Conservation (phyloP, 2,329 filamentous ascomycete genomes). For the Pyrenophora tritici-repentis region DNA sequence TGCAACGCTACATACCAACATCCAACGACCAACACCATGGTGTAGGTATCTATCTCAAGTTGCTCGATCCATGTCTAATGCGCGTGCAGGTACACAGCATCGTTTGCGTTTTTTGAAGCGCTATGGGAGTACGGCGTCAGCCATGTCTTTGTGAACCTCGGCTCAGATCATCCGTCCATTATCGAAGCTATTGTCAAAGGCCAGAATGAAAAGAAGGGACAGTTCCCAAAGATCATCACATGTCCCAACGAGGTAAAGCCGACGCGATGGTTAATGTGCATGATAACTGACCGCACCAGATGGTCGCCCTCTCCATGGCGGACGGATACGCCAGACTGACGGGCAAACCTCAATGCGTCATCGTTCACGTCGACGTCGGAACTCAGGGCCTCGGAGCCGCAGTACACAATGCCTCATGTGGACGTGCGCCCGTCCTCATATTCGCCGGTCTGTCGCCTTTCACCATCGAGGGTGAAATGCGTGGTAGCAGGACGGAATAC, state of each 20-base stretch:
- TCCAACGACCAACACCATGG: conserved; percentile 20
- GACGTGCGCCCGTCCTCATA: conserved; percentile 74
- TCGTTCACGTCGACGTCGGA: conserved; percentile 81
- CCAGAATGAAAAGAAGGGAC: conserved; percentile 66
- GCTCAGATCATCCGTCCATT: conserved; percentile 76
- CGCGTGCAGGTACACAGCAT: conserved; percentile 66
- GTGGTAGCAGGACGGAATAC: conserved; percentile 74
- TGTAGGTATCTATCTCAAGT: conserved; percentile 16
- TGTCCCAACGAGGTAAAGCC: conserved; percentile 73
- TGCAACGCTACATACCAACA: background rate
- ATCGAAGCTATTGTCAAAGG: conserved; percentile 81
- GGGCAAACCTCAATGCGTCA: conserved; percentile 74
- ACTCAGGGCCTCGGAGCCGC: conserved; percentile 79
- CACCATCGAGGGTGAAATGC: conserved; percentile 76
- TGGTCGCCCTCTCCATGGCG: conserved; percentile 84
- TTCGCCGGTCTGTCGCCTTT: conserved; percentile 79
- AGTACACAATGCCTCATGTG: conserved; percentile 78
- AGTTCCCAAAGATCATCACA: conserved; percentile 75
- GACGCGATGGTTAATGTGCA: background rate
- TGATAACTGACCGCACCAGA: conserved; percentile 53
- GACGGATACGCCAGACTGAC: conserved; percentile 75
- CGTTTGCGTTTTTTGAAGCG: conserved; percentile 81
- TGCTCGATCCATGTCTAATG: background rate
- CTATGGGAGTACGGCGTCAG: conserved; percentile 65
- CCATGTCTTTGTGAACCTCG: conserved; percentile 67